Base-by-base conservation (phyloP, 768 basidiomycete genomes). In the Leccinum truebloodii region DNA sequence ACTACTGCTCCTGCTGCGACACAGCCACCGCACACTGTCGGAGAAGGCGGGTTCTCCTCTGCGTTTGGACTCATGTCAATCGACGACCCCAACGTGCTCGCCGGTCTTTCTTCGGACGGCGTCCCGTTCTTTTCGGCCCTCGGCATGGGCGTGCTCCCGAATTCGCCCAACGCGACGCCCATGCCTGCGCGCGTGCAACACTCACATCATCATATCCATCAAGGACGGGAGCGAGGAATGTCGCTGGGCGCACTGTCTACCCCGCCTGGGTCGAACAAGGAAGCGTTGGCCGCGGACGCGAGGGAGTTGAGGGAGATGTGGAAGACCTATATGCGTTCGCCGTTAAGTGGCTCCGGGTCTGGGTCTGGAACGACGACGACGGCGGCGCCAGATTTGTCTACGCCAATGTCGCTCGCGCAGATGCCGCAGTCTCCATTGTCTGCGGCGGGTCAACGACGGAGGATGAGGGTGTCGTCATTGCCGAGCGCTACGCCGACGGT, bases 1-100 rank as follows among this genome's bases (percentile, higher is more conserved):
- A 41, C 41, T 10, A 41, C 41, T 41, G 18, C 37, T 7, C 37
- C 41, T 37, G 35, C 57, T 13, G 35, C 58, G 28, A 30, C 49
- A 20, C 66, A 63, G 20, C 70, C 62, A 20, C 48, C 63, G 16
- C 70, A 59, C 0, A 62, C 59, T 6, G 52, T 26, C 6, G 63
- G 69, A 20, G 79, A 81, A 59, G 77, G 75, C 28, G 79, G 75
- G 1, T 82, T 88, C 67, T 83, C 81, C 4, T 81, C 80, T 24
- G 87, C 86, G 1, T 92, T 93, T 69, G 90, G 88, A 8, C 79
- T 88, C 55, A 83, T 93, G 86, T 85, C 84, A 20, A 79, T 93
- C 54, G 90, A 91, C 59, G 90, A 92, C 67, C 83, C 86, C 1
- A 81, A 81, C 57, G 85, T 87, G 8, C 78, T 91, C 39, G 85